These are phyloP conservation scores for Synchytrium microbalum DNA, from an alignment of 371 early-diverging fungal species.

Conservation along the genomic window DNA sequence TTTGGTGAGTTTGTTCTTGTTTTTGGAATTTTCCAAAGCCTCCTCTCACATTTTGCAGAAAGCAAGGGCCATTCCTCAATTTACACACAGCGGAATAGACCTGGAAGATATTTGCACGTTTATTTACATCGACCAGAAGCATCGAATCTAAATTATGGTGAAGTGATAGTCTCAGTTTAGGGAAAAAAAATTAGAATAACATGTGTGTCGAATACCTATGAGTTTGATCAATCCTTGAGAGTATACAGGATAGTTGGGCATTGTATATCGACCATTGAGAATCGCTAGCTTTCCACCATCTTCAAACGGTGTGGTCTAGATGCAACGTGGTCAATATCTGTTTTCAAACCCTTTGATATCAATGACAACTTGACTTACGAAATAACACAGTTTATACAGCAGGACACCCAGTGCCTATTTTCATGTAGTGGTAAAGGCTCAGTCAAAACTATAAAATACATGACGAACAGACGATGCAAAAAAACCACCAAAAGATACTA, in stretches of 20 bases:
- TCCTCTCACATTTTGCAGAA: conserved; percentile 23
- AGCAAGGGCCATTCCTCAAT: conserved; percentile 56
- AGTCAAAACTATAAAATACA: not conserved
- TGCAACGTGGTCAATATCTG: not conserved
- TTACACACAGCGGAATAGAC: conserved; percentile 56
- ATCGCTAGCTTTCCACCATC: conserved; percentile 79
- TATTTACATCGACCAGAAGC: conserved; percentile 63
- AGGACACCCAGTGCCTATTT: conserved; percentile 78
- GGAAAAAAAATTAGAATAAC: not conserved
- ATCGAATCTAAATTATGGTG: conserved; percentile 36
- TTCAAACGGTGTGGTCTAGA: conserved; percentile 89
- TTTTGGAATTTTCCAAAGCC: too few relatives aligned
- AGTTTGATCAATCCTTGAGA: conserved; percentile 53
- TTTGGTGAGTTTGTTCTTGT: too few relatives aligned
- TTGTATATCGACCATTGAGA: conserved; percentile 72
- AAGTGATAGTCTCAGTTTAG: not conserved
- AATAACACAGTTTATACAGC: conserved; percentile 67
- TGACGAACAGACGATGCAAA: not conserved
- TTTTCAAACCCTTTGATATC: not conserved
- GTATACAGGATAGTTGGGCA: conserved; percentile 64
- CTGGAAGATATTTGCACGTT: conserved; percentile 71
- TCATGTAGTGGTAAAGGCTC: not conserved
- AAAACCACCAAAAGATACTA: too few relatives aligned
- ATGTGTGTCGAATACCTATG: conserved; percentile 33
- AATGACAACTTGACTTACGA: conserved; percentile 21